Evolutionary conservation across 768 basidiomycete genomes (phyloP), one percentile per base, ranked within the genome.

Genomic region (Coprinopsis sp.): DNA sequence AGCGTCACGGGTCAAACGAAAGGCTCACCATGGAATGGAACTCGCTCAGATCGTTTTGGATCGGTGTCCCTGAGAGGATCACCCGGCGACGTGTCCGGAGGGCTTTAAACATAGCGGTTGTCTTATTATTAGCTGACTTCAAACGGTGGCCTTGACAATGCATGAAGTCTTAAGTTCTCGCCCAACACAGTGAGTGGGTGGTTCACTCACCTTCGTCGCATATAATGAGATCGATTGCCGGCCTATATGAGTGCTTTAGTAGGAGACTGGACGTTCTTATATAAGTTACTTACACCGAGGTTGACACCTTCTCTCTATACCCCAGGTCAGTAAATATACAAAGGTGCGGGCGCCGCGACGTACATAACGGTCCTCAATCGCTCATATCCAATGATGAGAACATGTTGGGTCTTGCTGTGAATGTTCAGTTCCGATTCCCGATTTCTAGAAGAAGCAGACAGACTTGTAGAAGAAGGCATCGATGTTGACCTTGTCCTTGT

Each of bases 321-420:
- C 30, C 45, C 18, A 14, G 19, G 29, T 19, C 14, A 36, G 12
- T 16, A 12, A n/a, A 37, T 13, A n/a, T n/a, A 38, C 13, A 40
- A 28, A 12, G 44, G 29, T 36, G 21, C 5, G n/a, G 18, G 36
- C 1, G 6, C 30, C 14, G 12, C 30, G 27, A 68, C 82, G 63
- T 57, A 91, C 91, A 91, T 82, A 6, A 92, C 82, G 14, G 80
- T 84, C 37, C 91, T 71, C 28, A 96, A 73, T 43, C 87, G 82
- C 59, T 98, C 96, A 60, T 99, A 99, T 2, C 96, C 93, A 49
- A 97, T 93, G 50, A 99, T 79, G 16, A 99, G 71, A 2, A 98
- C 90, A 47, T 92, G 85, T 54, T 91, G 85, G 6, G 76, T 75
- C 60, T 76, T 81, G 25, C 88, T 89, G 55, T 5, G 42, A 49